A percentile compares a stretch with the other conserved stretches of the same genome.
phyloP scores from a whole-genome alignment of 2,329 filamentous ascomycete species.

The Phoma sp. region DNA sequence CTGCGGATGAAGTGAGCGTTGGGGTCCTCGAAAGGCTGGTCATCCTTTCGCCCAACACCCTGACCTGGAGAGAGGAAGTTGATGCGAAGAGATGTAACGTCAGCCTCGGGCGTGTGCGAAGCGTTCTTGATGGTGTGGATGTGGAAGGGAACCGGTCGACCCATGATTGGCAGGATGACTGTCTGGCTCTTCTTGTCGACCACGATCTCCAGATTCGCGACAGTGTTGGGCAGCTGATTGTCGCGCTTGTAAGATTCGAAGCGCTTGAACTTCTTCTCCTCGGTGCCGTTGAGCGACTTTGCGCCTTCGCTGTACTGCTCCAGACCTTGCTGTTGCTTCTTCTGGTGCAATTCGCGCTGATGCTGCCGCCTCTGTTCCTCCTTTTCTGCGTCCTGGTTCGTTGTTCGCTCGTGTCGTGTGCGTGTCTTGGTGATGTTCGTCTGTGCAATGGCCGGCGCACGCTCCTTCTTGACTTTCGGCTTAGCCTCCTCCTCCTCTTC shows the following conservation, averaged over 20 bases:
- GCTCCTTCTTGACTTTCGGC: constrained; percentile 83
- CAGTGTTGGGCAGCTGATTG: constrained; percentile 83
- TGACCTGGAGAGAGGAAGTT: constrained; percentile 98
- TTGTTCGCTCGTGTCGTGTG: constrained; percentile 86
- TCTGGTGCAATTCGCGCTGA: constrained; percentile 84
- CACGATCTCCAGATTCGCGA: constrained; percentile 86
- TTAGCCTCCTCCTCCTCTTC: constrained; percentile 88
- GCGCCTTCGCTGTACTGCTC: constrained; percentile 86
- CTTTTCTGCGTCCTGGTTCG: constrained; percentile 86
- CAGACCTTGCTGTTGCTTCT: constrained; percentile 89
- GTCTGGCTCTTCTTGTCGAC: constrained; percentile 91
- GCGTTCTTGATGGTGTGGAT: constrained; percentile 99
- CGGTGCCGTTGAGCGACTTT: constrained; percentile 83
- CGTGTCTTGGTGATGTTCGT: constrained; percentile 96
- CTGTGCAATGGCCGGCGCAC: constrained; percentile 84
- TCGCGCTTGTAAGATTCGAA: constrained; percentile 99
- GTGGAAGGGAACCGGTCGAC: constrained; percentile 95
- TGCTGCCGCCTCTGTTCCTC: constrained; percentile 88
- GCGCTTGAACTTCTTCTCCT: constrained; percentile 97
- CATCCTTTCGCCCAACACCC: constrained; percentile 95
- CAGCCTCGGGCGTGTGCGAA: constrained; percentile 94
- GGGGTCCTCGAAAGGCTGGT: constrained; percentile 96
- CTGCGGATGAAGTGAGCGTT: constrained; percentile 95
- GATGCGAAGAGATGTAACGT: constrained; percentile 92
- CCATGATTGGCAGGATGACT: constrained; percentile 95